These are phyloP conservation scores for Musa balbisiana DNA, from an alignment of 202 grass and related monocot species.

Conservation along the genomic window DNA sequence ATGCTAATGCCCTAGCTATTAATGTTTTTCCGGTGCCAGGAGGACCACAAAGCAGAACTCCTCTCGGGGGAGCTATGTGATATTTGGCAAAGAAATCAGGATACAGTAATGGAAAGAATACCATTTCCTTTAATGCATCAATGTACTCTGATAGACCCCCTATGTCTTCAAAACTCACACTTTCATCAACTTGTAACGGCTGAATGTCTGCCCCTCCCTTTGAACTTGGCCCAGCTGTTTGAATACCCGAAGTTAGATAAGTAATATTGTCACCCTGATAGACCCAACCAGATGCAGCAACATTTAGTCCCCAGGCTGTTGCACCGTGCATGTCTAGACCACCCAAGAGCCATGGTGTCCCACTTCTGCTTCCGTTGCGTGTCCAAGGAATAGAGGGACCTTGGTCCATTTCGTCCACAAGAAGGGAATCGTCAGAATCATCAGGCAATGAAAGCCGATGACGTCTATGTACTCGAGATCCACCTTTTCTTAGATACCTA, in stretches of 20 bases:
- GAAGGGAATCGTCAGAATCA: constrained; percentile 98
- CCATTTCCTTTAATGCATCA: constrained; percentile 98
- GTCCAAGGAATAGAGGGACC: constrained; percentile 73
- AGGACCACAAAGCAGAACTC: constrained; percentile 93
- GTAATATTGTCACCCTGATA: constrained; percentile 67
- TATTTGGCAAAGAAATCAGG: constrained; percentile 99
- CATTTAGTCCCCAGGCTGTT: constrained; percentile 82
- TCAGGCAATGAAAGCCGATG: constrained; percentile 68
- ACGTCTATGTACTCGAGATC: constrained; percentile 84
- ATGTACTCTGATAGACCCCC: constrained; percentile 92
- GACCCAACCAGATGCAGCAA: constrained; percentile 90
- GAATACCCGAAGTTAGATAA: constrained; percentile 59
- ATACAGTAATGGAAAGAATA: constrained; percentile 96
- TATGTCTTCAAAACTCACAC: constrained; percentile 96
- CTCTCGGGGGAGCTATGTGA: constrained; percentile 95
- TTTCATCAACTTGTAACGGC: constrained; percentile 82
- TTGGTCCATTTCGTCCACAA: constrained; percentile 87
- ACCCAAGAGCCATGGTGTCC: constrained; percentile 67
- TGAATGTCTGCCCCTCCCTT: constrained; percentile 99
- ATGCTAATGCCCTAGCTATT: constrained; percentile 96
- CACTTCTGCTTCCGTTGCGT: constrained; percentile 55
- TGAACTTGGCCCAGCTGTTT: constrained; percentile 98
- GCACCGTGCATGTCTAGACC: constrained; percentile 85
- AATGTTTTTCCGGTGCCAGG: constrained; percentile 96
- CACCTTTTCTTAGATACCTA: constrained; percentile 88